Percentiles rank a stretch among this genome's conserved stretches.
phyloP scores from a whole-genome alignment of 1,284 basidiomycete genomes.

The Ceraceosorus guamensis region DNA sequence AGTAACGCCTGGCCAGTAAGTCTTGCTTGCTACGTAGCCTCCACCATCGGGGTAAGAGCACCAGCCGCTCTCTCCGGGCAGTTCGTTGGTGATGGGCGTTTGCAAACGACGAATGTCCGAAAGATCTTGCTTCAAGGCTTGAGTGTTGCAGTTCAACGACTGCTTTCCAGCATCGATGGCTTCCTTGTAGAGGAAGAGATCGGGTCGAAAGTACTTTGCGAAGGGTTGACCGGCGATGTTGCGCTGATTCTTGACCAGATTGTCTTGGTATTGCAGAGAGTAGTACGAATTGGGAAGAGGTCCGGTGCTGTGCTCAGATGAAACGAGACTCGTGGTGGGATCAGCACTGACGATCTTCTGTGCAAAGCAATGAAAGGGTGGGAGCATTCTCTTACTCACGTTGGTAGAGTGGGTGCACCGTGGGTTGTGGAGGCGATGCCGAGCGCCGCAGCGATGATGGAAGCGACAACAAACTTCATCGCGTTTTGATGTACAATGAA shows the following conservation, averaged over 20 bases:
- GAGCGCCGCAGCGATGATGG: too few relatives aligned
- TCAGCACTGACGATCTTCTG: too few relatives aligned
- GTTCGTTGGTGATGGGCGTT: neutral
- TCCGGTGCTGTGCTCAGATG: too few relatives aligned
- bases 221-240: slow-evolving; percentile 3
- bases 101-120: slow-evolving; percentile 8
- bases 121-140: slow-evolving; percentile 8
- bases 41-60: slow-evolving; percentile 9
- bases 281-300: slow-evolving; percentile 7
- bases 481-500: too few relatives aligned
- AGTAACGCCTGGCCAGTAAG: slow-evolving; percentile 8
- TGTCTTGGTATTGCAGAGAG: slow-evolving; percentile 8
- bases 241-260: slow-evolving; percentile 4
- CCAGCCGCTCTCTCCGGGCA: slow-evolving; percentile 9
- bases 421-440: too few relatives aligned
- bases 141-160: slow-evolving; percentile 9
- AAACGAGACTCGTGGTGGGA: too few relatives aligned
- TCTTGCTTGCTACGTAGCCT: slow-evolving; percentile 7
- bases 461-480: too few relatives aligned
- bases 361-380: too few relatives aligned
- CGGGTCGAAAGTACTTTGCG: slow-evolving; percentile 2
- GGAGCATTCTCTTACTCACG: too few relatives aligned
- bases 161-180: slow-evolving; percentile 8
- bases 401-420: too few relatives aligned
- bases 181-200: slow-evolving; percentile 10